Evolutionary conservation across 164 flowering plant species (phyloP).

Genomic region (Houttuynia cordata): DNA sequence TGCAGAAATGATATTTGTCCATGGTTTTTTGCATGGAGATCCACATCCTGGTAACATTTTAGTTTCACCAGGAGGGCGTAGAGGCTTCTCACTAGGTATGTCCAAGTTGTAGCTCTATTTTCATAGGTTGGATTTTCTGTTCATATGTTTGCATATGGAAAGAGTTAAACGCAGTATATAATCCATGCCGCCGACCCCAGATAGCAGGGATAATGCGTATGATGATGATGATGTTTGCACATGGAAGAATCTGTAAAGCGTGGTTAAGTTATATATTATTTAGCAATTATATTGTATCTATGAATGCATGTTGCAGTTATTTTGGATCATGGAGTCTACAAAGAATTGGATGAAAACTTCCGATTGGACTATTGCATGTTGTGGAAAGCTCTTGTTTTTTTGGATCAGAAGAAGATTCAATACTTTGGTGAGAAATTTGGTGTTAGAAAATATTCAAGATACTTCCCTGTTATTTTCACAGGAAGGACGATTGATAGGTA

Average conservation of each 20-base stretch:
- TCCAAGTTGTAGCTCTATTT: neutral
- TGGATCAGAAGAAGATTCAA: slow-evolving; percentile 44
- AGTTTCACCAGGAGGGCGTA: slow-evolving; percentile 53
- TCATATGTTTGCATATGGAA: too few relatives aligned
- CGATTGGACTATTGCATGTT: slow-evolving; percentile 62
- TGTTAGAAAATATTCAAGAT: slow-evolving; percentile 65
- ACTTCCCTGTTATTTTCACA: slow-evolving; percentile 84
- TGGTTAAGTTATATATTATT: neutral
- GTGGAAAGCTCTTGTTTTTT: slow-evolving; percentile 75
- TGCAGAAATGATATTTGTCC: slow-evolving; percentile 92
- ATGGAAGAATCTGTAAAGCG: neutral
- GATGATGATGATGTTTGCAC: too few relatives aligned
- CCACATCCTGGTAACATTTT: slow-evolving; percentile 94
- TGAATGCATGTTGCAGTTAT: slow-evolving; percentile 44
- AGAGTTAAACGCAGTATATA: too few relatives aligned
- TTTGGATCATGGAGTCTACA: slow-evolving; percentile 86
- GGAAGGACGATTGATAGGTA: slow-evolving; percentile 90
- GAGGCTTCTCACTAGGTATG: slow-evolving; percentile 69
- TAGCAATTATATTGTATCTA: neutral
- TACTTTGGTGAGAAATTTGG: slow-evolving; percentile 58
- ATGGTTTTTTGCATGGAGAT: slow-evolving; percentile 94
- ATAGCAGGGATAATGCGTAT: too few relatives aligned
- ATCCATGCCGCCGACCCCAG: too few relatives aligned
- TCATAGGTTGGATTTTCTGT: neutral
- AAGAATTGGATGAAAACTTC: slow-evolving; percentile 61